A percentile compares a stretch with the other conserved stretches of the same genome.
phyloP scores from a whole-genome alignment of 2,329 filamentous ascomycete genomes.

The Dryadomyces quercivorus region DNA sequence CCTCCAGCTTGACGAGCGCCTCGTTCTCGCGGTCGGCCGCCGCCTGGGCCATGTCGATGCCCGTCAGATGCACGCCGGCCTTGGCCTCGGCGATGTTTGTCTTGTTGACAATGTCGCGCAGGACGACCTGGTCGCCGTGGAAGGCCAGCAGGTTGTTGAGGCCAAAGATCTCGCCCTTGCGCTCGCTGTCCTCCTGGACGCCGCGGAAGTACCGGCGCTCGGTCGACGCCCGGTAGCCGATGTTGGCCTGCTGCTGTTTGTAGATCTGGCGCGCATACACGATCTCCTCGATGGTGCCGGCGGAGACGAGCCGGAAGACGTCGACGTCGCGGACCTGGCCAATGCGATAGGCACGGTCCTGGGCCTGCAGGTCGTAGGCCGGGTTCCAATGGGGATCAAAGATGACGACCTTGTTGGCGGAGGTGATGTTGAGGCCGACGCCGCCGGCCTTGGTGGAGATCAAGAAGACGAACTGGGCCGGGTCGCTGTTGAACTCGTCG shows the following conservation, averaged over 20 bases:
- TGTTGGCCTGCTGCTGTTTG: conserved; percentile 98
- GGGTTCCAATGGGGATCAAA: conserved; percentile 98
- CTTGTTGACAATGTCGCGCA: conserved; percentile 96
- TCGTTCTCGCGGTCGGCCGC: conserved; percentile 38
- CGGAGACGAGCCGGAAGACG: conserved; percentile 81
- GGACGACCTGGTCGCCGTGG: conserved; percentile 63
- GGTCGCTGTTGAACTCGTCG: conserved; percentile 82
- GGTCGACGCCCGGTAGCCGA: conserved; percentile 84
- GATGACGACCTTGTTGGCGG: conserved; percentile 95
- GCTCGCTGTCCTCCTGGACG: conserved; percentile 68
- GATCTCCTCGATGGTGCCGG: conserved; percentile 92
- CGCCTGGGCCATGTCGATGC: conserved; percentile 57
- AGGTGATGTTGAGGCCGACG: conserved; percentile 90
- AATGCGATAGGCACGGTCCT: conserved; percentile 92
- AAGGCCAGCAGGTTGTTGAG: conserved; percentile 78
- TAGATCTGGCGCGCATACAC: conserved; percentile 96
- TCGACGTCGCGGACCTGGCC: conserved; percentile 89
- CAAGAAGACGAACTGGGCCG: conserved; percentile 82
- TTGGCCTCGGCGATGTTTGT: conserved; percentile 92
- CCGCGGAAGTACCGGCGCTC: conserved; percentile 94
- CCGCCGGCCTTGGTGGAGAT: conserved; percentile 92
- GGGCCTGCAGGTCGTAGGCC: conserved; percentile 84
- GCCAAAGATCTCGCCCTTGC: conserved; percentile 91
- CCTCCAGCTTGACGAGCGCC: conserved; percentile 30
- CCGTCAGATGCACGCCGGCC: conserved; percentile 69